Percentiles rank a stretch among this genome's conserved stretches.
Conservation (phyloP, 192 early-diverging fungal species). For the Backusella luteola region DNA sequence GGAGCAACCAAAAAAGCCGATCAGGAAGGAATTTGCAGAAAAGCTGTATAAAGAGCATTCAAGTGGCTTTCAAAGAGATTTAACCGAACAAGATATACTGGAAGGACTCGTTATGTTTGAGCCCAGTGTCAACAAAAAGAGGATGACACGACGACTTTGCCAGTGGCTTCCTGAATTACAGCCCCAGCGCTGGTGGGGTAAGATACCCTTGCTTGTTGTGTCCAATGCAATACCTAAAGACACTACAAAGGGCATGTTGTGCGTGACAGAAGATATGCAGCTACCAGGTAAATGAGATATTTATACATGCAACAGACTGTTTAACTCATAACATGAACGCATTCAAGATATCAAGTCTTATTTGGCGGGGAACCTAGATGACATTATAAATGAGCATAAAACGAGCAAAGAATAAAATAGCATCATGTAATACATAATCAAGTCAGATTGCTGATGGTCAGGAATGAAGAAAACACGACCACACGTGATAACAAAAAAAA, state of each 20-base stretch:
- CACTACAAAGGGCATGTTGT: background rate
- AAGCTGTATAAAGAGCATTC: constrained; percentile 12
- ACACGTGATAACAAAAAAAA: no score
- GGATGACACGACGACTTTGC: background rate
- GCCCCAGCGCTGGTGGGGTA: constrained; percentile 27
- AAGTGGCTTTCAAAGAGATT: background rate
- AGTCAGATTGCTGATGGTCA: no score
- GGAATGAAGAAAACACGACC: no score
- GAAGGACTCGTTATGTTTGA: constrained; percentile 16
- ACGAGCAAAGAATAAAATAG: background rate
- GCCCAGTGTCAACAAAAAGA: constrained; percentile 12
- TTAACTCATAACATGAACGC: background rate
- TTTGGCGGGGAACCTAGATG: background rate
- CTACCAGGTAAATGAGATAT: background rate
- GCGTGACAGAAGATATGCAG: background rate
- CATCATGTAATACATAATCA: no score
- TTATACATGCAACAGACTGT: background rate
- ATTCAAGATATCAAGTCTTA: background rate
- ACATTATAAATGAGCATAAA: background rate
- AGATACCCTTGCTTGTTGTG: constrained; percentile 22
- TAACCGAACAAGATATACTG: constrained; percentile 14
- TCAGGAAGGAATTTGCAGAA: constrained; percentile 24
- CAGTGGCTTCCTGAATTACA: constrained; percentile 17
- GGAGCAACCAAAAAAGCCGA: background rate
- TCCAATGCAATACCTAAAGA: background rate